These are phyloP conservation scores for Tolypocladium ovalisporum DNA, from an alignment of 2,329 filamentous ascomycete genomes.

Conservation along the genomic window DNA sequence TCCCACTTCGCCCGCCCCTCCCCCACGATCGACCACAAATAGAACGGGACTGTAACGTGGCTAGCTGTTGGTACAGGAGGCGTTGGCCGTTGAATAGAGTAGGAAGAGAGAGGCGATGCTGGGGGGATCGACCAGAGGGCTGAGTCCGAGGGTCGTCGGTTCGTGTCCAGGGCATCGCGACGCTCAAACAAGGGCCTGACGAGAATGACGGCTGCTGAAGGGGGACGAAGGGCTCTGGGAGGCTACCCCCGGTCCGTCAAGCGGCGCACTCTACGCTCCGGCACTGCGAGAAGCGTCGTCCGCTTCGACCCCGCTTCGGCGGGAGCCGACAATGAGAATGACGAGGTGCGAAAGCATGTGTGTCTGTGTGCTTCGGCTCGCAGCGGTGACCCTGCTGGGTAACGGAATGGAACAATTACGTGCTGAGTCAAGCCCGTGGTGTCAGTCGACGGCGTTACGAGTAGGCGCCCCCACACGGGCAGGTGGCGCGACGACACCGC, in stretches of 20 bases:
- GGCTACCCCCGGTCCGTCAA: constrained; percentile 5
- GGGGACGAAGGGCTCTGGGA: too few species aligned
- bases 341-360: not conserved
- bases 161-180: not conserved
- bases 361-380: not conserved
- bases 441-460: not conserved
- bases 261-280: not conserved
- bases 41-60: not conserved
- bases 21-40: not conserved
- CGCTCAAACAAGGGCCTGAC: not conserved
- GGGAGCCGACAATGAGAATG: not conserved
- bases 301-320: not conserved
- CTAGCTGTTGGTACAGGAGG: not conserved
- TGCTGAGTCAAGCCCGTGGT: not conserved
- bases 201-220: constrained; percentile 15
- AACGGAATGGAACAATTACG: not conserved
- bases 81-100: not conserved
- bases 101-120: not conserved
- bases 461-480: not conserved
- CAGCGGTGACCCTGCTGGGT: not conserved
- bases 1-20: not conserved
- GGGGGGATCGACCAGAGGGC: not conserved
- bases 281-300: not conserved
- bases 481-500: not conserved
- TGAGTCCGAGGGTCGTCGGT: not conserved